These are phyloP conservation scores for Lactifluus piperatus DNA, from an alignment of 768 basidiomycete species.

Conservation along the genomic window DNA sequence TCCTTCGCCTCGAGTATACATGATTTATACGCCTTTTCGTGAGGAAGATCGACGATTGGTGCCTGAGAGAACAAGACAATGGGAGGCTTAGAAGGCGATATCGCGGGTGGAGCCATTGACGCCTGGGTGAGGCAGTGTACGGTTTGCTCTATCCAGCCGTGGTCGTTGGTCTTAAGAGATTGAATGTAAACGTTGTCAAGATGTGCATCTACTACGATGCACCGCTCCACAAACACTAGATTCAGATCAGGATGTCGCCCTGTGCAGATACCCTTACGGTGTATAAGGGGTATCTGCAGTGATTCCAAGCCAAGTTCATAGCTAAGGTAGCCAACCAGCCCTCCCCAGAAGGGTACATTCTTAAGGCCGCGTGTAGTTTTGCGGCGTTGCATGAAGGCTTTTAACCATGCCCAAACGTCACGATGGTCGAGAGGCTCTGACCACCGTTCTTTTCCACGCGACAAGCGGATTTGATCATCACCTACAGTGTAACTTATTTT, in stretches of 20 bases:
- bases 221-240: constrained; percentile 69
- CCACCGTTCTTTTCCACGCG: constrained; percentile 28
- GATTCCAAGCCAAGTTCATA: constrained; percentile 69
- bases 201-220: constrained; percentile 54
- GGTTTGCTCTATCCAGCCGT: constrained; percentile 49
- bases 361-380: constrained; percentile 39
- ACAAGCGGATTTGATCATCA: constrained; percentile 40
- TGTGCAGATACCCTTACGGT: constrained; percentile 22
- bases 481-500: constrained; percentile 51
- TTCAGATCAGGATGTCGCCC: constrained; percentile 60
- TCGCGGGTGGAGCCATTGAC: constrained; percentile 5
- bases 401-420: constrained; percentile 70
- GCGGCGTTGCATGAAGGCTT: constrained; percentile 52
- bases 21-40: constrained; percentile 51
- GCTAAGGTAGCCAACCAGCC: constrained; percentile 66
- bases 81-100: background rate
- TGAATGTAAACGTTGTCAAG: constrained; percentile 51
- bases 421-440: constrained; percentile 38
- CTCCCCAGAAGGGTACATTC: constrained; percentile 76
- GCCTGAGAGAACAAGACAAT: constrained; percentile 6
- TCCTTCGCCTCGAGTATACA: constrained; percentile 67
- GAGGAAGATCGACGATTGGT: constrained; percentile 42
- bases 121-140: constrained; percentile 26
- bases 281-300: constrained; percentile 37
- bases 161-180: constrained; percentile 50